phyloP scores from a whole-genome alignment of 257 asterid species.

The Verbascum thapsus region DNA sequence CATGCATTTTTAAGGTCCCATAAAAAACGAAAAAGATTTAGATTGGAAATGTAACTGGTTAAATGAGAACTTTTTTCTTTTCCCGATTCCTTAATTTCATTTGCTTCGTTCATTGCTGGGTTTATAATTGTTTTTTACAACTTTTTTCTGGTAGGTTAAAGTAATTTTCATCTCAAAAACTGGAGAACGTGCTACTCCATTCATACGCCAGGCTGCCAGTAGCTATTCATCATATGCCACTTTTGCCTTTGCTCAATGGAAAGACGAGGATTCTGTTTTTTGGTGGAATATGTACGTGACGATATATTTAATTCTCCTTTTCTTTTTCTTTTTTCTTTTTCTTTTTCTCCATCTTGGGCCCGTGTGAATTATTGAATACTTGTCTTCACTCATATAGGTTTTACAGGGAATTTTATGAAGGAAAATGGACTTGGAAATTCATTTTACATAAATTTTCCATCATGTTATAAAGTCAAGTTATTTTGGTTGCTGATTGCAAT shows the following conservation, averaged over 20 bases:
- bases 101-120: constrained; percentile 5
- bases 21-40: neutral
- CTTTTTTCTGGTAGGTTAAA: constrained; percentile 61
- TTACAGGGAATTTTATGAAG: neutral
- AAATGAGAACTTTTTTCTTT: constrained; percentile 9
- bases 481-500: constrained; percentile 8
- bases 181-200: constrained; percentile 96
- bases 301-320: constrained; percentile 8
- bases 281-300: constrained; percentile 87
- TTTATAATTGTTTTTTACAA: constrained; percentile 16
- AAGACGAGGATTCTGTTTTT: constrained; percentile 71
- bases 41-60: constrained; percentile 2
- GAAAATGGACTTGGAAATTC: neutral
- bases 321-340: constrained; percentile 6
- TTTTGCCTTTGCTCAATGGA: constrained; percentile 79
- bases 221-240: constrained; percentile 68
- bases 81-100: neutral
- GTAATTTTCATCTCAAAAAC: constrained; percentile 85
- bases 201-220: constrained; percentile 81
- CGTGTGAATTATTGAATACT: constrained; percentile 10
- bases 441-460: neutral
- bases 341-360: neutral
- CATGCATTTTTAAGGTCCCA: neutral
- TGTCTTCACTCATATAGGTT: neutral
- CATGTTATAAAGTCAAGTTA: neutral